A percentile compares a stretch with the other conserved stretches of the same genome.
These are phyloP conservation scores for Limnanthes douglasii DNA, from an alignment of 345 rosid species.

Conservation along the genomic window DNA sequence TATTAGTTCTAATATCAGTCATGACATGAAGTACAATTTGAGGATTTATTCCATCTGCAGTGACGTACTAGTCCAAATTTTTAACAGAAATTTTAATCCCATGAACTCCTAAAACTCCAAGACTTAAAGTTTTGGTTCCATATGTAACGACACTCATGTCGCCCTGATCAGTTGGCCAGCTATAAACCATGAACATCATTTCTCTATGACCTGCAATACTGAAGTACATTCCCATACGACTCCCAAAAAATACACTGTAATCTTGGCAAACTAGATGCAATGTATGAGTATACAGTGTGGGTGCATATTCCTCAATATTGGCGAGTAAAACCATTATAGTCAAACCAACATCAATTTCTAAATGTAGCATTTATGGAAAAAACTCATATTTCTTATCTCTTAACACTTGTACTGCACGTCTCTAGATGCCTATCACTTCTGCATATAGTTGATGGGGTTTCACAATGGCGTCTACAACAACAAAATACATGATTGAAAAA, in stretches of 20 bases:
- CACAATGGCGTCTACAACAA: too few species aligned
- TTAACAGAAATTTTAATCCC: conserved; percentile 94
- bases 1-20: conserved; percentile 99
- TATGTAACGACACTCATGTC: conserved; percentile 99
- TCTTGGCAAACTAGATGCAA: conserved; percentile 96
- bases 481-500: too few species aligned
- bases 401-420: too few species aligned
- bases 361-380: too few species aligned
- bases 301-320: conserved; percentile 94
- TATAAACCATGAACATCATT: conserved; percentile 99
- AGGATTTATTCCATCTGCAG: conserved; percentile 98
- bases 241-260: conserved; percentile 88
- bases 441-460: too few species aligned
- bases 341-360: too few species aligned
- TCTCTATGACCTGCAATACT: conserved; percentile 92
- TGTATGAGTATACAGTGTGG: conserved; percentile 88
- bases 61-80: conserved; percentile 90
- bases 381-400: too few species aligned
- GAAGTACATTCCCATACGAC: conserved; percentile 98
- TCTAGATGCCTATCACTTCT: too few species aligned
- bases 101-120: conserved; percentile 96
- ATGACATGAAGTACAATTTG: conserved; percentile 98
- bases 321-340: conserved; percentile 90
- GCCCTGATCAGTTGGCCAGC: conserved; percentile 99
- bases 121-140: conserved; percentile 97